A percentile compares a stretch with the other conserved stretches of the same genome.
phyloP scores from a whole-genome alignment of 2,329 filamentous ascomycete species.

The Aspergillus awamori region DNA sequence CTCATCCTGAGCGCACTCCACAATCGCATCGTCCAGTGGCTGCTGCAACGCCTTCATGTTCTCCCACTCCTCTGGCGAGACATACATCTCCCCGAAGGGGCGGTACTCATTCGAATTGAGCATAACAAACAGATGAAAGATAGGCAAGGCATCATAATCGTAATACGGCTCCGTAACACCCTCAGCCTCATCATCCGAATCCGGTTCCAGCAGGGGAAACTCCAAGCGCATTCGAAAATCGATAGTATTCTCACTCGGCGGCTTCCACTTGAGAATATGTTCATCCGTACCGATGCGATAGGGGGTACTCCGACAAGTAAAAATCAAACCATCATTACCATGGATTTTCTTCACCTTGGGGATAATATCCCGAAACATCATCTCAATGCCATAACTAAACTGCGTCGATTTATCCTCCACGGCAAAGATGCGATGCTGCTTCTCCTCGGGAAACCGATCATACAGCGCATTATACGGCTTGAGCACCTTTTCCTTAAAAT shows the following conservation, averaged over 20 bases:
- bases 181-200: conserved; percentile 68
- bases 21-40: conserved; percentile 81
- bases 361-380: conserved; percentile 88
- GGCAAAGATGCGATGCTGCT: conserved; percentile 72
- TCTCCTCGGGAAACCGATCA: conserved; percentile 73
- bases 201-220: conserved; percentile 73
- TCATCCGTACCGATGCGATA: conserved; percentile 91
- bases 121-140: conserved; percentile 72
- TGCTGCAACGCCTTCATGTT: conserved; percentile 71
- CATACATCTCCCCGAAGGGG: conserved; percentile 66
- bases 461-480: conserved; percentile 75
- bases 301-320: conserved; percentile 85
- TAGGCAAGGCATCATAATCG: conserved; percentile 80
- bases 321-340: conserved; percentile 95
- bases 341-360: conserved; percentile 73
- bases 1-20: conserved; percentile 84
- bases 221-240: conserved; percentile 81
- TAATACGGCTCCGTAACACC: conserved; percentile 64
- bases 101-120: conserved; percentile 67
- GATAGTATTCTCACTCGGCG: conserved; percentile 89
- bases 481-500: conserved; percentile 77
- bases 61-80: conserved; percentile 82
- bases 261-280: conserved; percentile 98
- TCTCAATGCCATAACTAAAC: conserved; percentile 81
- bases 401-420: conserved; percentile 89